Base-by-base conservation (phyloP, 768 basidiomycete genomes). In the Agrocybe praecox region DNA sequence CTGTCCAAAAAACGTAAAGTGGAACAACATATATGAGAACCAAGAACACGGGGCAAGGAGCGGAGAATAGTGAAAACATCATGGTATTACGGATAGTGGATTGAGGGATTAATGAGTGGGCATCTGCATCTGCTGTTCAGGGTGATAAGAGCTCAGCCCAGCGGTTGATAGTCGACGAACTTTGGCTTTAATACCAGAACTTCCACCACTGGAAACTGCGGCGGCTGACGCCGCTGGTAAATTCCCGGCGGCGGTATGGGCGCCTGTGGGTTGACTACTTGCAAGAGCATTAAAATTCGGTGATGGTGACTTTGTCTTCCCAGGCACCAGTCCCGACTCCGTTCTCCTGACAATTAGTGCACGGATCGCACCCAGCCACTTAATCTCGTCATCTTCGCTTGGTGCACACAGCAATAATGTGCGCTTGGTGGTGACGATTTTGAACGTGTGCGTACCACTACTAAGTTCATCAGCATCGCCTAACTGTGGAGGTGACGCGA, bases 361-460 rank as follows among this genome's bases (percentile, higher is more conserved):
- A 49, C 94, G 88, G 36, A 98, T 85, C 10, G 96, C 94, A 49
- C 95, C 94, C 46, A 99, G 78, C 97, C 97, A 99, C 72, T 90
- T 92, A 71, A 98, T 96, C 75, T 98, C 97, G 64, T 98, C 96
- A 65, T 98, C 97, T 71, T 99, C 97, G 56, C 83, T 89, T 15
- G 97, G 96, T 7, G 97, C 97, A 65, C 95, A 97, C 22, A 98
- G 78, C 52, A 96, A 72, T 56, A 94, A 76, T 17, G 92, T 90
- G 58, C 94, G 85, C 72, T 96, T 95, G 52, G 96, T 95, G 34
- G 95, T 97, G 62, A 98, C 89, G 53, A 98, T 89, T 75, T 97
- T 95, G 86, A 99, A 98, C 50, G 92, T 92, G 68, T 88, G 82
- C 10, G 73, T 70, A 21, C 74, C 72, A 50, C 73, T 74, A 29